phyloP scores from a whole-genome alignment of 2,329 filamentous ascomycete species.

The Immersiporthe knoxdaviesiana region DNA sequence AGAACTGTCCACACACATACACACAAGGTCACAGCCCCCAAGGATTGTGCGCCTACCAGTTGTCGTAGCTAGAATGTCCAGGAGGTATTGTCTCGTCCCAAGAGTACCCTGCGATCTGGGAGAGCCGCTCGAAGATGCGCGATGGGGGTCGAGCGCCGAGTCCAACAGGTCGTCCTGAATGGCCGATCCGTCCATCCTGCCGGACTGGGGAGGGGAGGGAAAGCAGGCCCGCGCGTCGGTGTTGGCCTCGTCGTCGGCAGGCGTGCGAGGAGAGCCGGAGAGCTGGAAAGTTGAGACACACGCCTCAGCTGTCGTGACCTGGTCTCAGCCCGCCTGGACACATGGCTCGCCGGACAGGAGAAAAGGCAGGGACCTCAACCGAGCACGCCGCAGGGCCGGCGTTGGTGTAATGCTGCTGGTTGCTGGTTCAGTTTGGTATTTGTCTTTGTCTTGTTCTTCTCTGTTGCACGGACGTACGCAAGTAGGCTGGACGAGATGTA shows the following conservation, averaged over 20 bases:
- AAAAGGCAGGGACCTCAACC: not conserved
- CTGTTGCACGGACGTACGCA: not conserved
- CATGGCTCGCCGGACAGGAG: constrained; percentile 21
- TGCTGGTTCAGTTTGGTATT: too few relatives aligned
- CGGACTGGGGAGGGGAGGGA: constrained; percentile 2
- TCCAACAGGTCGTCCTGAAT: constrained; percentile 52
- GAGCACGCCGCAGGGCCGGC: constrained; percentile 3
- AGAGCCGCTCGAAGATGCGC: constrained; percentile 72
- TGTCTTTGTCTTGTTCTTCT: too few relatives aligned
- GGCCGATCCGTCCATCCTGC: constrained; percentile 56
- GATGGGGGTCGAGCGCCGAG: constrained; percentile 62
- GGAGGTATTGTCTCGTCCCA: constrained; percentile 70
- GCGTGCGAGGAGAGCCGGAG: not conserved
- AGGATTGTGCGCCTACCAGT: constrained; percentile 65
- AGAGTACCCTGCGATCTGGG: constrained; percentile 72
- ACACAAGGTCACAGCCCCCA: not conserved
- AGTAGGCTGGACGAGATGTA: not conserved
- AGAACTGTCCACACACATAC: constrained; percentile 15
- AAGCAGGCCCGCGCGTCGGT: constrained; percentile 18
- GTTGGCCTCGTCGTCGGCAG: not conserved
- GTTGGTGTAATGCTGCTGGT: constrained; percentile 1
- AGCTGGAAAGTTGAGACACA: constrained; percentile 23
- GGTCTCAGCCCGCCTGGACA: constrained; percentile 26
- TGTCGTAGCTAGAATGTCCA: constrained; percentile 77
- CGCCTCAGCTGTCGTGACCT: constrained; percentile 29